Percentiles rank a stretch among this genome's conserved stretches.
These are phyloP conservation scores for Shiraia bambusicola DNA, from an alignment of 2,329 filamentous ascomycete genomes.

Conservation along the genomic window DNA sequence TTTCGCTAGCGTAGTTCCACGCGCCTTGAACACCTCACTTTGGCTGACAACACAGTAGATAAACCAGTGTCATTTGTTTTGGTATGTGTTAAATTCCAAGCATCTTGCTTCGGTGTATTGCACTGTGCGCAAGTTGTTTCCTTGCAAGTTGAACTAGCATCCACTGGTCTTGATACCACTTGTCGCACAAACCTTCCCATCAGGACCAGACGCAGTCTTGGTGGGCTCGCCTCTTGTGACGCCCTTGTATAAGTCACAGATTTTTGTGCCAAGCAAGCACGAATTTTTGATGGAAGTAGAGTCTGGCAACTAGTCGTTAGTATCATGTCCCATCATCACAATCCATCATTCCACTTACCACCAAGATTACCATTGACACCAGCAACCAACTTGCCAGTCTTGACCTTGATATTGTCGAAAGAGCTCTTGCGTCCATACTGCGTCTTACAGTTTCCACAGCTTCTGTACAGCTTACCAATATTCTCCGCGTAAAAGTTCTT, in stretches of 20 bases:
- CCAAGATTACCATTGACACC: conserved; percentile 36
- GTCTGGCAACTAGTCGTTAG: conserved; percentile 14
- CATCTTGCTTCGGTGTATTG: neutral
- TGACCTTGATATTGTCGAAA: conserved; percentile 28
- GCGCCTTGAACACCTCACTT: neutral
- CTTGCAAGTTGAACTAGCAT: conserved; percentile 9
- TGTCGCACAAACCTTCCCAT: conserved; percentile 32
- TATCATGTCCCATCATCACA: neutral
- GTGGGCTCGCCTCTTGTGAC: conserved; percentile 29
- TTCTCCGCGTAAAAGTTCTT: conserved; percentile 35
- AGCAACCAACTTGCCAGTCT: conserved; percentile 21
- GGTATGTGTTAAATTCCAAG: neutral
- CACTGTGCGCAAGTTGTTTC: neutral
- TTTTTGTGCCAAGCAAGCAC: conserved; percentile 24
- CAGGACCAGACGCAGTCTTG: conserved; percentile 29
- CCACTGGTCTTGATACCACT: conserved; percentile 27
- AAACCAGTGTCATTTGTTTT: neutral
- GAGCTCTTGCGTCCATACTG: conserved; percentile 29
- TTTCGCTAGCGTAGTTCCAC: neutral
- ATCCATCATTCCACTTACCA: conserved; percentile 17
- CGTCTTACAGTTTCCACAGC: conserved; percentile 33
- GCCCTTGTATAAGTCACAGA: conserved; percentile 35
- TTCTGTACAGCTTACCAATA: conserved; percentile 36
- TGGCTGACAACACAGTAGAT: neutral
- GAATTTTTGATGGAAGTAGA: conserved; percentile 28